Evolutionary conservation across 2,329 filamentous ascomycete genomes (phyloP).

Genomic region (Didymellaceae sp.): DNA sequence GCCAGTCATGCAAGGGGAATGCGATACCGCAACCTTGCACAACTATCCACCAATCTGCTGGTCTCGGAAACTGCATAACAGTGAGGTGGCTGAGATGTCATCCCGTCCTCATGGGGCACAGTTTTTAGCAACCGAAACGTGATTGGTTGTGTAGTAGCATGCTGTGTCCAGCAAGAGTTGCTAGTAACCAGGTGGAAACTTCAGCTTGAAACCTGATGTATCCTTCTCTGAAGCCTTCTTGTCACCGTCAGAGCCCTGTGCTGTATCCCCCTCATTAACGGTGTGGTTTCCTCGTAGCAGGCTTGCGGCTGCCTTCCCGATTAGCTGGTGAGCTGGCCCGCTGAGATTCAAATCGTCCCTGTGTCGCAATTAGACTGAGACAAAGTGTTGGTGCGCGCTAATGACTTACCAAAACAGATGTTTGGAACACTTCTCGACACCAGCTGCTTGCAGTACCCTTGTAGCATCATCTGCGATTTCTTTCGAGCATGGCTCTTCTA

Average conservation of each 20-base stretch:
- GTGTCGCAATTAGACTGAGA: conserved; percentile 36
- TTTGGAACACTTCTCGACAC: conserved; percentile 37
- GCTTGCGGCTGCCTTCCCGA: conserved; percentile 44
- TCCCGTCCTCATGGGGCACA: conserved; percentile 16
- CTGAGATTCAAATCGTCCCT: conserved; percentile 48
- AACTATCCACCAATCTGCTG: conserved; percentile 21
- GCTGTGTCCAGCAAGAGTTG: conserved; percentile 21
- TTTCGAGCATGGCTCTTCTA: conserved; percentile 43
- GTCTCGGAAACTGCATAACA: conserved; percentile 23
- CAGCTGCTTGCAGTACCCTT: conserved; percentile 36
- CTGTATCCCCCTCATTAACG: conserved; percentile 32
- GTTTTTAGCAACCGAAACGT: not conserved
- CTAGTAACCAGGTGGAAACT: conserved; percentile 45
- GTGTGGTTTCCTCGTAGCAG: conserved; percentile 42
- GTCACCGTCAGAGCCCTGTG: conserved; percentile 8
- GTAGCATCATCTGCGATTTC: conserved; percentile 19
- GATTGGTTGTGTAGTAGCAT: conserved; percentile 9
- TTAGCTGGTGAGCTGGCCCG: conserved; percentile 44
- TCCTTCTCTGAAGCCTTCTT: conserved; percentile 23
- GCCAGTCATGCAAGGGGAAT: conserved; percentile 45
- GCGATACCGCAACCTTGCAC: conserved; percentile 32
- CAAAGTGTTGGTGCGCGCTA: conserved; percentile 38
- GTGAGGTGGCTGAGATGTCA: conserved; percentile 26
- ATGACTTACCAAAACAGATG: conserved; percentile 46
- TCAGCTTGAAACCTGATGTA: conserved; percentile 33